Evolutionary conservation across 495 filamentous ascomycete species (phyloP), one percentile per base, ranked within the genome.

Genomic region (Podospora pseudopauciseta): DNA sequence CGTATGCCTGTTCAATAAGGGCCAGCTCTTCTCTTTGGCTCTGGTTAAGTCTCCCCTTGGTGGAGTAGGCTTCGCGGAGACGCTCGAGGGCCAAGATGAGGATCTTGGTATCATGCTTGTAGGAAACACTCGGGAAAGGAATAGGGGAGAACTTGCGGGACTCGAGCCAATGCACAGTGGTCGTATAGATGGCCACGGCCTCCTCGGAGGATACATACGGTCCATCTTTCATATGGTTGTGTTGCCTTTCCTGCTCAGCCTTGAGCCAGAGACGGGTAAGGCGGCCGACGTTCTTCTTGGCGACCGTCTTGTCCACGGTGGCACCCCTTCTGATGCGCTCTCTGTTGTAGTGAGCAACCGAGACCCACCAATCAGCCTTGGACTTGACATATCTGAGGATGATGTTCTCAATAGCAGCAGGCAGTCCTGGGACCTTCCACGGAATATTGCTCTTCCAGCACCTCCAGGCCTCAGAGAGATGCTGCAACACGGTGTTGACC

Each of bases 371-470:
- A 78, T 99, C 95, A 28, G 95, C 96, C 82, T 99, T 99, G 76
- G 92, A 92, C 85, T 99, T 99, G 67, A 99, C 95, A 72, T 99
- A 99, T 68, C 95, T 90, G 67, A 99, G 85, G 74, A 99, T 98
- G 72, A 98, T 96, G 74, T 98, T 98, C 79, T 99, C 95, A 66
- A 99, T 98, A 2, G 95, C 93, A 3, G 96, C 96, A 55, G 95
- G 95, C 63, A 99, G 79, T 32, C 95, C 95, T 65, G 95, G 95
- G 2, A 99, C 95, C 81, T 99, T 99, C 95, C 95, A 99, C 5
- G 95, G 95, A 73, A 99, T 98, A 74, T 99, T 99, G 85, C 93
- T 97, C 90, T 99, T 99, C 95, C 95, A 99, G 80, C 95, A 99
- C 78, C 95, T 86, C 95, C 95, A 99, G 9, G 95, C 95, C 80